Percentiles rank a stretch among this genome's conserved stretches.
These are phyloP conservation scores for Arachis hypogaea DNA, from an alignment of 306 rosid genomes.

Conservation along the genomic window DNA sequence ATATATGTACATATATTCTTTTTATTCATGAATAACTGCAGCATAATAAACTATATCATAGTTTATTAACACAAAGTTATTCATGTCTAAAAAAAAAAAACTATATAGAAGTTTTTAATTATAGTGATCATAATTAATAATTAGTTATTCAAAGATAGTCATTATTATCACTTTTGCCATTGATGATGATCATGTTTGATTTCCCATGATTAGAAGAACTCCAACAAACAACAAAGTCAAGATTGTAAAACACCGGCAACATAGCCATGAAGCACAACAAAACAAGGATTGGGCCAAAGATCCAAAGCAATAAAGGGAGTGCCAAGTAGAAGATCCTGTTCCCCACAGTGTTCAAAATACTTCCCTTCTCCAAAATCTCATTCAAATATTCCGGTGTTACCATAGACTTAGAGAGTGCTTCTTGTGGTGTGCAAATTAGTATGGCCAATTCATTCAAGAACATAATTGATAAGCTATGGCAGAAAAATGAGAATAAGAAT, in stretches of 20 bases:
- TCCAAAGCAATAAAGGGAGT: conserved; percentile 80
- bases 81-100: too few relatives aligned
- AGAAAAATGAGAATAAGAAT: conserved; percentile 74
- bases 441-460: conserved; percentile 69
- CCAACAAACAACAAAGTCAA: conserved; percentile 56
- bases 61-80: too few relatives aligned
- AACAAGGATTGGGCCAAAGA: conserved; percentile 75
- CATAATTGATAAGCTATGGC: conserved; percentile 71
- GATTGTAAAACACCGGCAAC: conserved; percentile 70
- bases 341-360: conserved; percentile 64
- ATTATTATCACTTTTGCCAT: conserved; percentile 26
- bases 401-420: conserved; percentile 27
- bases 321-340: conserved; percentile 77
- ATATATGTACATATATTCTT: too few relatives aligned
- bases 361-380: conserved; percentile 69
- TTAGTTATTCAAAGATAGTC: too few relatives aligned
- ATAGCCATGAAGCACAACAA: conserved; percentile 59
- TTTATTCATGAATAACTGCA: too few relatives aligned
- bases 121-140: too few relatives aligned
- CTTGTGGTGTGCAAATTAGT: conserved; percentile 67
- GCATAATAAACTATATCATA: too few relatives aligned
- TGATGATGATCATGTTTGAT: not conserved
- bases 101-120: too few relatives aligned
- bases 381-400: conserved; percentile 60
- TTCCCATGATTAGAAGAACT: not conserved